Percentiles rank a stretch among this genome's conserved stretches.
phyloP scores from a whole-genome alignment of 1,284 basidiomycete species.

The Leccinum insigne region DNA sequence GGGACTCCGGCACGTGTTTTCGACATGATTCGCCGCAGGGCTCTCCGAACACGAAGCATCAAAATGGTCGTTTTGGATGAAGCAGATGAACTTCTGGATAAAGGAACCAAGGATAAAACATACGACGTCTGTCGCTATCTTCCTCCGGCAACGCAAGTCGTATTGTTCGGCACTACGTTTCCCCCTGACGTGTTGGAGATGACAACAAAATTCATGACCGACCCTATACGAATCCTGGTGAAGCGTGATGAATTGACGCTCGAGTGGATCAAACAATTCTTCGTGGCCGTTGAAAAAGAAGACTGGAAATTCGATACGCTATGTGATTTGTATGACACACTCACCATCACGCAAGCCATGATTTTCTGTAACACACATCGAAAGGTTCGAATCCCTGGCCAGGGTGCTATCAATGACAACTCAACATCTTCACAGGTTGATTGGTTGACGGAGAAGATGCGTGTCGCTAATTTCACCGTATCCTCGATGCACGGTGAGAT shows the following conservation, averaged over 20 bases:
- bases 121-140: constrained; percentile 99
- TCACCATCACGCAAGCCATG: constrained; percentile 99
- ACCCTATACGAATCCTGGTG: constrained; percentile 97
- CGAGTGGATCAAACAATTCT: constrained; percentile 99
- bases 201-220: constrained; percentile 99
- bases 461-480: constrained; percentile 95
- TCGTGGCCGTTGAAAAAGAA: constrained; percentile 99
- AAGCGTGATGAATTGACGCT: constrained; percentile 99
- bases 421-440: constrained; percentile 68
- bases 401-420: background rate
- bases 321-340: constrained; percentile 97
- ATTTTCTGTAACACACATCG: constrained; percentile 99
- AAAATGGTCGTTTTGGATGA: constrained; percentile 99
- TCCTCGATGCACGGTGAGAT: constrained; percentile 99
- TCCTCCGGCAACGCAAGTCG: constrained; percentile 97
- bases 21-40: constrained; percentile 98
- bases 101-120: constrained; percentile 99
- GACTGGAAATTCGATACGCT: constrained; percentile 99
- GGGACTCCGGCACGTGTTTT: constrained; percentile 99
- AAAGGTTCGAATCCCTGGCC: constrained; percentile 62
- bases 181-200: constrained; percentile 99
- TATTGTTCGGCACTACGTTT: constrained; percentile 93
- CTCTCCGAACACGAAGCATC: constrained; percentile 95
- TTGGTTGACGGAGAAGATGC: constrained; percentile 99
- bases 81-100: constrained; percentile 96